phyloP scores from a whole-genome alignment of 169 alveolate genomes.

The Plasmodium relictum region DNA sequence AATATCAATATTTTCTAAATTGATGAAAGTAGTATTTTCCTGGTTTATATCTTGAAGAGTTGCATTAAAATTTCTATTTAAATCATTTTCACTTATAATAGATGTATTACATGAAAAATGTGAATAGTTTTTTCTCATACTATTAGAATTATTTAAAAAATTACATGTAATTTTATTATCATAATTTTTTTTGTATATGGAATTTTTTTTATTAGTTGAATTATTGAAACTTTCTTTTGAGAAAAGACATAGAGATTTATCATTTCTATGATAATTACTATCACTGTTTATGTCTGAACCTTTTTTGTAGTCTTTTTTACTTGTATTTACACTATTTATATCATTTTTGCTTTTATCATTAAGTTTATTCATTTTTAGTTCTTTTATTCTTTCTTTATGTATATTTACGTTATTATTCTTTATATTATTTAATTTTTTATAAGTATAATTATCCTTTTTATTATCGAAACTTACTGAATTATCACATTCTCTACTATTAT shows the following conservation, averaged over 20 bases:
- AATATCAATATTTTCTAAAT: too few species aligned
- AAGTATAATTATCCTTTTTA: too few species aligned
- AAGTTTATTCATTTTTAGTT: too few species aligned
- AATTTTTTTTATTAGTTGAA: background rate
- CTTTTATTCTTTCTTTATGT: too few species aligned
- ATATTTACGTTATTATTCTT: too few species aligned
- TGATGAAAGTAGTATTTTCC: too few species aligned
- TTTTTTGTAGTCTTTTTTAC: background rate
- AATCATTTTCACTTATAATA: background rate
- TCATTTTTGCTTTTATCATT: background rate
- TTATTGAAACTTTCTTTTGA: too few species aligned
- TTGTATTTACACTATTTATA: background rate
- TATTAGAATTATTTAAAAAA: background rate
- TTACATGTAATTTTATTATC: background rate
- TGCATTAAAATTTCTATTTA: too few species aligned
- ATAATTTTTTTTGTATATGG: background rate
- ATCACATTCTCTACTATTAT: too few species aligned
- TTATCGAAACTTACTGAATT: too few species aligned
- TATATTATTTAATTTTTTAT: too few species aligned
- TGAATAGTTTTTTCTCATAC: background rate
- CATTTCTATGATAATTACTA: background rate
- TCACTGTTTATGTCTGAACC: background rate
- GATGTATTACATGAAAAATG: background rate
- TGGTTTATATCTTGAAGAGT: too few species aligned
- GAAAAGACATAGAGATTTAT: background rate